Conservation (phyloP, 2,329 filamentous ascomycete genomes). For the Septoria petroselini region DNA sequence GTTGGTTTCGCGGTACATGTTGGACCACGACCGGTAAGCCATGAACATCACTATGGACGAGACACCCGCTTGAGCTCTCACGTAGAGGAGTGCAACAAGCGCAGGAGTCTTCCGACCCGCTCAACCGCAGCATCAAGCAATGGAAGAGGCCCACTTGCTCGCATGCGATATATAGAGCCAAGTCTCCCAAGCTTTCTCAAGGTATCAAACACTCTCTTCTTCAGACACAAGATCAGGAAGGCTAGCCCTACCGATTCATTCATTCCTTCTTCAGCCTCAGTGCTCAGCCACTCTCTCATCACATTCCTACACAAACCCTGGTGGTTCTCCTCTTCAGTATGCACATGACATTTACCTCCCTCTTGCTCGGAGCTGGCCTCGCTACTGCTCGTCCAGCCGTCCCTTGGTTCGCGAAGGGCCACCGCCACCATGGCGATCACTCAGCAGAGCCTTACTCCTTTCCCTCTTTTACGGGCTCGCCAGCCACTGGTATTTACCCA, state of each 20-base stretch:
- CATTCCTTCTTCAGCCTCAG: slow-evolving; percentile 15
- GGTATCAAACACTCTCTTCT: slow-evolving; percentile 10
- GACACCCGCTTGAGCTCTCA: not conserved
- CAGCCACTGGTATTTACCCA: slow-evolving; percentile 11
- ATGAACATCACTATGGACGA: slow-evolving; percentile 5
- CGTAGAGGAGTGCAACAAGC: no score
- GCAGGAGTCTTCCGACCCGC: no score
- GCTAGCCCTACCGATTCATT: slow-evolving; percentile 5
- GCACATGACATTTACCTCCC: slow-evolving; percentile 22
- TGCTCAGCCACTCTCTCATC: slow-evolving; percentile 16
- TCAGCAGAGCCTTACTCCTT: slow-evolving; percentile 1
- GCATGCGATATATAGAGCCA: slow-evolving; percentile 19
- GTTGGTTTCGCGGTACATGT: not conserved
- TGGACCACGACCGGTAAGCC: not conserved
- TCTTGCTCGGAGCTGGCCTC: slow-evolving; percentile 23
- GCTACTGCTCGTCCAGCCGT: slow-evolving; percentile 17
- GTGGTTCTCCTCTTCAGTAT: slow-evolving; percentile 15
- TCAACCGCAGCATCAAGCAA: not conserved
- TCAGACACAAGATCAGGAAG: slow-evolving; percentile 12
- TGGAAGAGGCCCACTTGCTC: not conserved
- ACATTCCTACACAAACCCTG: slow-evolving; percentile 8
- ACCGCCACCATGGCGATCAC: slow-evolving; percentile 8
- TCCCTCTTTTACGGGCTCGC: not conserved
- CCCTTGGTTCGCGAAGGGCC: slow-evolving; percentile 6
- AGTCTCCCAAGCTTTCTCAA: slow-evolving; percentile 17